Base-by-base conservation (phyloP, 2,329 filamentous ascomycete species). In the Botrytis byssoidea region DNA sequence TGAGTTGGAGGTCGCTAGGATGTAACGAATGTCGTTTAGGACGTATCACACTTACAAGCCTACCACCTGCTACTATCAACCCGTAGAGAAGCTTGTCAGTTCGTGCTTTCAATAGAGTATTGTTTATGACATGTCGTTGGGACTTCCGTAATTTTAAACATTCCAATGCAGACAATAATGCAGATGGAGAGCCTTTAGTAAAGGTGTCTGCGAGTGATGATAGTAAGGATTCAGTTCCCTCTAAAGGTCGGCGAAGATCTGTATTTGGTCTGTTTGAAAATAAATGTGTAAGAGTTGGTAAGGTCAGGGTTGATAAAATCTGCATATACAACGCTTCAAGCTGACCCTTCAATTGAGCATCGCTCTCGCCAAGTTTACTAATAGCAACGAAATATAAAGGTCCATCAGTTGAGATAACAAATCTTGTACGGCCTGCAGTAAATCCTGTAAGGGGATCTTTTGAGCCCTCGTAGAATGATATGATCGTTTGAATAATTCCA, bases 291-390 rank as follows among this genome's bases (percentile, higher is more conserved):
- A 99, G 87, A 22, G 90, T 92, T 0, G 96, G 95, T 14, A 99
- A 86, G 0, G 96, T 99, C 74, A 99, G 85, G 0, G 97, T 99
- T 1, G 96, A 98, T 40, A 99, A 83, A 70, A 99, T 98, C 82
- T 99, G 96, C 93, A 97, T 98, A 82, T 99, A 99, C 55, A 99
- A 84, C 20, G 95, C 95, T 77, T 98, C 94, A 3, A 99, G 88
- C 82, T 99, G 96, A 32, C 90, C 88, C 71, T 93, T 90, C 32
- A 99, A 87, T 82, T 99, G 95, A 7, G 89, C 85, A 80, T 98
- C 95, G 81, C 93, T 98, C 82, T 99, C 96, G n/a, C 92, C 90
- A 18, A 99, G 88, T 75, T 91, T 92, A 81, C 94, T 98, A 79
- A 98, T 96, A 63, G 95, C 95, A 67, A 98, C 93, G 63, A 99